Base-by-base conservation (phyloP, 306 rosid genomes). In the Quillaja saponaria region DNA sequence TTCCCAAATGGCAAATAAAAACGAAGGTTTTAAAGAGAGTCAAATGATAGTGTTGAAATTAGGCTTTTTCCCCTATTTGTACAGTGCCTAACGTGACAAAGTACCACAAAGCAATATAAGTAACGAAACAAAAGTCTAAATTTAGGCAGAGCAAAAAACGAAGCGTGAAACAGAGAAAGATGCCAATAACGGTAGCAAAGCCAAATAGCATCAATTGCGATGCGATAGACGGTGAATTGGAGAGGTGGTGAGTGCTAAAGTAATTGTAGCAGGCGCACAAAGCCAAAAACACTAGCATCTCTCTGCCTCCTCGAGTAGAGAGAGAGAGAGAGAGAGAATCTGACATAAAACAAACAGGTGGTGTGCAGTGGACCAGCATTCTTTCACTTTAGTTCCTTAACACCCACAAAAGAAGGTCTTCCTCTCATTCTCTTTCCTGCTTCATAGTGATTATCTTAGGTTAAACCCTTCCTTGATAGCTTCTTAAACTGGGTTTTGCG, bases 351-450 rank as follows among this genome's bases (percentile, higher is more conserved):
- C 66, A 65, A 39, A 66, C 77, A 78, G 71, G 72, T 74, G 72
- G 48, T 73, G 64, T 69, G 71, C 7, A 52, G 72, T 80, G 88
- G 92, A 74, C 85, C 88, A 77, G 64, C 83, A 74, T 68, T 58
- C 80, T 52, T 64, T 68, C 64, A 71, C 82, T 74, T 84, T 71
- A 58, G 55, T 67, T 63, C 68, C 58, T 57, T 60, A 56, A 18
- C 51, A 13, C 58, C 69, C 34, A 63, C 40, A 34, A 60, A 41
- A 8, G 33, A 49, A 42, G 13, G 44, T 10, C 40, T 5, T n/a
- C n/a, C n/a, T n/a, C n/a, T n/a, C n/a, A n/a, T n/a, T n/a, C n/a
- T n/a, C 54, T 14, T 39, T 52, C 71, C 39, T 57, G 34, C 72
- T 50, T 63, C 63, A 61, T 44, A 35, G 21, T 42, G 21, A 58